Percentiles rank a stretch among this genome's conserved stretches.
Conservation (phyloP, 352 stramenopile species). For the Phytophthora palmivora region DNA sequence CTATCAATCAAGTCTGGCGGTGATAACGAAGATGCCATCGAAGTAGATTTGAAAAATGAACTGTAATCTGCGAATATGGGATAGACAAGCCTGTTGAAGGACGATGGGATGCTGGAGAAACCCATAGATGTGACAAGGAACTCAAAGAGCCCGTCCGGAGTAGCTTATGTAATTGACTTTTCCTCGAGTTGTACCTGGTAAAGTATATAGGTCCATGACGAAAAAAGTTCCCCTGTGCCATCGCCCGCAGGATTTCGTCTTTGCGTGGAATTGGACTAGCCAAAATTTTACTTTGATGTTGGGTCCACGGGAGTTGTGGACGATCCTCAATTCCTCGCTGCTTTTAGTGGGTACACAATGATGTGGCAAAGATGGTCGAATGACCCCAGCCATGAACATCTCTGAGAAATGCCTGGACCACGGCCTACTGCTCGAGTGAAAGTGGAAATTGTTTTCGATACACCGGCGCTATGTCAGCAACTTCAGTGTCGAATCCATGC, state of each 20-base stretch:
- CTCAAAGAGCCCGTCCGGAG: conserved; percentile 8
- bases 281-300: conserved; percentile 5
- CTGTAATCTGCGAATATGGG: not conserved
- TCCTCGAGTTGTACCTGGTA: conserved; percentile 8
- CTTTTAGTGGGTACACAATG: conserved; percentile 12
- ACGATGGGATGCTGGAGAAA: conserved; percentile 1
- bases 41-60: not conserved
- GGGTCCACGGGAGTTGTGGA: conserved; percentile 9
- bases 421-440: conserved; percentile 5
- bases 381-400: conserved; percentile 9
- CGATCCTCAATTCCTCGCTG: conserved; percentile 10
- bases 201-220: conserved; percentile 16
- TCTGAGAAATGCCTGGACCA: conserved; percentile 5
- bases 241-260: conserved; percentile 10
- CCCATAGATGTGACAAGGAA: conserved; percentile 15
- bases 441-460: conserved; percentile 14
- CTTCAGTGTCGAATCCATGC: conserved; percentile 6
- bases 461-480: conserved; percentile 1
- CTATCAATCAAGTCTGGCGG: not conserved
- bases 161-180: conserved; percentile 3
- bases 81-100: conserved; percentile 1
- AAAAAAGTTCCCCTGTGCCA: conserved; percentile 11
- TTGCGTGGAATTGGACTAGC: conserved; percentile 12
- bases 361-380: conserved; percentile 3
- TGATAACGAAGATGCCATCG: conserved; percentile 12